Evolutionary conservation across 306 rosid species (phyloP), one percentile per base, ranked within the genome.

Genomic region (Cicer bijugum): DNA sequence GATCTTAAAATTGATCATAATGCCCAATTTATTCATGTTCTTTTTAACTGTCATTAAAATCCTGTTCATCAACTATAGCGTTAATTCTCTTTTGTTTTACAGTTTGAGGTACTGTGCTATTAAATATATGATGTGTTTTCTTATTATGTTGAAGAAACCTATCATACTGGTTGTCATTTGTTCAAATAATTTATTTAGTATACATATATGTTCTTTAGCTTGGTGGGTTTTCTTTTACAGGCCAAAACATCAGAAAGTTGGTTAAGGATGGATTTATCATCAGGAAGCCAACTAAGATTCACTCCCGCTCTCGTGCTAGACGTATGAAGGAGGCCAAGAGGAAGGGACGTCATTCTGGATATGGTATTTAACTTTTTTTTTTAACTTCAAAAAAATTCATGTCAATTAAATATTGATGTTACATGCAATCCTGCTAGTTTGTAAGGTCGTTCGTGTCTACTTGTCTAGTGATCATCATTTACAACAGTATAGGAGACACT

Each of bases 341-440:
- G 81, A 93, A 93, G 89, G 98, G 98, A 0, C 97, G 98, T 23
- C 98, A 93, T 78, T 89, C 98, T 11, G 98, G 98, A 72, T 88
- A 93, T 15, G 98, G 98, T 93, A 91, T 39, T 28, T 47, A 35
- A 33, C 20, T 3, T 28, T 28, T 28, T 28, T 28, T 28, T 4
- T 3, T 0, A 28, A 28, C 35, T 28, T 28, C 1, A 28, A 28
- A 3, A 0, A 28, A 3, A 3, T 28, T 28, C 5, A 4, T 28
- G 35, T 28, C 35, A 28, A 28, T 28, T 28, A 0, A 3, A 28
- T 28, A 28, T 28, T 28, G 35, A 28, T 8, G 6, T 8, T 16
- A 6, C 35, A 8, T 7, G 1, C 20, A 53, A 9, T 16, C 2
- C 28, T 17, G 35, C 17, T 53, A 17, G 60, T 8, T 53, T 53